These are phyloP conservation scores for Pleurostoma richardsiae DNA, from an alignment of 2,329 filamentous ascomycete species.

Conservation along the genomic window DNA sequence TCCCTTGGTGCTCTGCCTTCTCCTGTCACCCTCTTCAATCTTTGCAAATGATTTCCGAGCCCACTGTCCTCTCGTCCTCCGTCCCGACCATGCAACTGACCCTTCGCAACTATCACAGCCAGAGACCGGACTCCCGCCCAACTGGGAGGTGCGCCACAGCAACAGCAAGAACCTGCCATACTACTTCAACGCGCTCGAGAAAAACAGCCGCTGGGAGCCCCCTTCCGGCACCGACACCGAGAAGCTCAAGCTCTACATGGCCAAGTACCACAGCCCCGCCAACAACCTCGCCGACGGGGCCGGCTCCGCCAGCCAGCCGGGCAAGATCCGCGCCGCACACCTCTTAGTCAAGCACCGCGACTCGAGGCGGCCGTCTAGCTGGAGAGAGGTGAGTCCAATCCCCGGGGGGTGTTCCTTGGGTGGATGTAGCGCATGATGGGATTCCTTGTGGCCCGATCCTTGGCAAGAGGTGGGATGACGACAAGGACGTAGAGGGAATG, in stretches of 20 bases:
- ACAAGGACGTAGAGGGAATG: too few species aligned
- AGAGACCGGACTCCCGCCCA: conserved; percentile 75
- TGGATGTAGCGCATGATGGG: too few species aligned
- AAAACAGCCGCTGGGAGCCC: conserved; percentile 93
- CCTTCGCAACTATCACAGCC: conserved; percentile 32
- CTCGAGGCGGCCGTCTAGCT: conserved; percentile 85
- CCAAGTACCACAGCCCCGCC: conserved; percentile 69
- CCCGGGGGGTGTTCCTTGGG: background rate
- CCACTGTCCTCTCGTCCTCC: background rate
- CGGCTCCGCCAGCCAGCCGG: conserved; percentile 37
- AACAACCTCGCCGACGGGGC: conserved; percentile 27
- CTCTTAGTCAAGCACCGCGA: conserved; percentile 89
- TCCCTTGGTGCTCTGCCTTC: too few species aligned
- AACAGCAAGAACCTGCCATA: conserved; percentile 98
- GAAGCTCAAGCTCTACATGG: conserved; percentile 93
- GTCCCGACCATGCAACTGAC: background rate
- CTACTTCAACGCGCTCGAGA: conserved; percentile 88
- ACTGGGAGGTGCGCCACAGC: conserved; percentile 95
- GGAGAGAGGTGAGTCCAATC: conserved; percentile 61
- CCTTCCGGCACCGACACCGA: conserved; percentile 84
- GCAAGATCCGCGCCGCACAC: conserved; percentile 91
- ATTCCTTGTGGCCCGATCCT: background rate
- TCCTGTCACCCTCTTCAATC: too few species aligned
- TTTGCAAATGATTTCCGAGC: too few species aligned
- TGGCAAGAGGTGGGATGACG: background rate